A percentile compares a stretch with the other conserved stretches of the same genome.
Evolutionary conservation across 768 basidiomycete genomes (phyloP).

Genomic region (Panellus pusillus): DNA sequence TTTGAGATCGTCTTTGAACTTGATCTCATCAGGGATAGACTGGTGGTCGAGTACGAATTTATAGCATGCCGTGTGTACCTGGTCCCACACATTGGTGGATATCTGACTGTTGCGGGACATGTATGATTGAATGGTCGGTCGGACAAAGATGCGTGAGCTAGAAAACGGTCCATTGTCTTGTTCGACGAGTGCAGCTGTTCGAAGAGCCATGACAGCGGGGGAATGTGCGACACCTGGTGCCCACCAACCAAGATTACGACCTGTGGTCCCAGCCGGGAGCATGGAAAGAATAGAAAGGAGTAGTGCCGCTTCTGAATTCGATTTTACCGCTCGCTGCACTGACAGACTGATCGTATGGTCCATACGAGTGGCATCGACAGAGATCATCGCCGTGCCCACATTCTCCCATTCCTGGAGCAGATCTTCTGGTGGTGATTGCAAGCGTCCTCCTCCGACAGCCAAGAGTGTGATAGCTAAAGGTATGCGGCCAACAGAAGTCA

Average conservation of each 20-base stretch:
- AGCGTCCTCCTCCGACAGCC: conserved; percentile 25
- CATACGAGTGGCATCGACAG: not conserved
- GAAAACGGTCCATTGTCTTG: not conserved
- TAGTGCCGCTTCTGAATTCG: not conserved
- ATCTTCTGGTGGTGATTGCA: too few relatives aligned
- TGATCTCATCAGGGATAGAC: not conserved
- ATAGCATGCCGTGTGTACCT: conserved; percentile 18
- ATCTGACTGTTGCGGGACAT: conserved; percentile 15
- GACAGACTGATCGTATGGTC: not conserved
- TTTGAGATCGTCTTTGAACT: conserved; percentile 1
- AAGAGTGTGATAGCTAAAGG: conserved; percentile 36
- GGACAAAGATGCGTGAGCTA: conserved; percentile 17
- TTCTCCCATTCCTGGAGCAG: too few relatives aligned
- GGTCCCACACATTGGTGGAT: not conserved
- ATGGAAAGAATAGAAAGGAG: conserved; percentile 14
- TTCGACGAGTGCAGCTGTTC: conserved; percentile 3
- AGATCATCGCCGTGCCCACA: too few relatives aligned
- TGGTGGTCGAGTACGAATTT: conserved; percentile 15
- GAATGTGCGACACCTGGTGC: conserved; percentile 1
- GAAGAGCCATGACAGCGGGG: conserved; percentile 10
- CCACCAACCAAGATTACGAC: conserved; percentile 14
- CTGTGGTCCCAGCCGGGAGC: conserved; percentile 27
- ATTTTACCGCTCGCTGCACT: not conserved
- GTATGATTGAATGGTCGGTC: conserved; percentile 25
- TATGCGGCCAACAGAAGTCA: conserved; percentile 28